phyloP scores from a whole-genome alignment of 768 basidiomycete genomes.

The Hydnum rufescens region DNA sequence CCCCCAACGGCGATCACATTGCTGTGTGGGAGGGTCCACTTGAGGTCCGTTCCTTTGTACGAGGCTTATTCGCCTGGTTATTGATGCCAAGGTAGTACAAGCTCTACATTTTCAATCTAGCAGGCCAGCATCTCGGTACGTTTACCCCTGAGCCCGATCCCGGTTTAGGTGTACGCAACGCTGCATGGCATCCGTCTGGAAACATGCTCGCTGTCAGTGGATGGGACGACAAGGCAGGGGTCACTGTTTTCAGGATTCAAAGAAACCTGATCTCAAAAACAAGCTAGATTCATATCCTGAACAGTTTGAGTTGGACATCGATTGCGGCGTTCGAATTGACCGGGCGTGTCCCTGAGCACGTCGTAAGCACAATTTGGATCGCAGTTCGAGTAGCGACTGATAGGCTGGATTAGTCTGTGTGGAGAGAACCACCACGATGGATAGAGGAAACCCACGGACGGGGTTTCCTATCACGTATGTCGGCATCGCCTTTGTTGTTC shows the following conservation, averaged over 20 bases:
- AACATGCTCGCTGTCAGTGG: slow-evolving; percentile 65
- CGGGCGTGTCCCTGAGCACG: no score
- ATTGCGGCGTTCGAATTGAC: no score
- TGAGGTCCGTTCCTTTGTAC: slow-evolving; percentile 31
- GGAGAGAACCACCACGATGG: slow-evolving; percentile 80
- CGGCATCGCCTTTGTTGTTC: background rate
- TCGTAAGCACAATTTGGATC: slow-evolving; percentile 42
- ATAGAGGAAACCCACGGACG: slow-evolving; percentile 62
- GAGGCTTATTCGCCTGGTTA: background rate
- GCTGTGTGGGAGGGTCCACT: slow-evolving; percentile 71
- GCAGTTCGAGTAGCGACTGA: slow-evolving; percentile 34
- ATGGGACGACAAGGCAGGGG: slow-evolving; percentile 67
- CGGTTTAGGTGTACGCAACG: slow-evolving; percentile 60
- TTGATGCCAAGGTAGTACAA: slow-evolving; percentile 36
- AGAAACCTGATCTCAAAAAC: background rate
- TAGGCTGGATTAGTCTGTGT: slow-evolving; percentile 37
- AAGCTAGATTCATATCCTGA: slow-evolving; percentile 63
- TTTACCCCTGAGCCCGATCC: slow-evolving; percentile 61
- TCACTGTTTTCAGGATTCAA: background rate
- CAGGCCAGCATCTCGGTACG: slow-evolving; percentile 40
- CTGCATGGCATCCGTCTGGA: slow-evolving; percentile 75
- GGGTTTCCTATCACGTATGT: slow-evolving; percentile 68
- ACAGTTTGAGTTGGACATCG: slow-evolving; percentile 54
- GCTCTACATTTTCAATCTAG: slow-evolving; percentile 44
- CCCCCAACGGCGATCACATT: slow-evolving; percentile 54